Conservation (phyloP, 2,329 filamentous ascomycete genomes). For the Exophiala oligosperma region DNA sequence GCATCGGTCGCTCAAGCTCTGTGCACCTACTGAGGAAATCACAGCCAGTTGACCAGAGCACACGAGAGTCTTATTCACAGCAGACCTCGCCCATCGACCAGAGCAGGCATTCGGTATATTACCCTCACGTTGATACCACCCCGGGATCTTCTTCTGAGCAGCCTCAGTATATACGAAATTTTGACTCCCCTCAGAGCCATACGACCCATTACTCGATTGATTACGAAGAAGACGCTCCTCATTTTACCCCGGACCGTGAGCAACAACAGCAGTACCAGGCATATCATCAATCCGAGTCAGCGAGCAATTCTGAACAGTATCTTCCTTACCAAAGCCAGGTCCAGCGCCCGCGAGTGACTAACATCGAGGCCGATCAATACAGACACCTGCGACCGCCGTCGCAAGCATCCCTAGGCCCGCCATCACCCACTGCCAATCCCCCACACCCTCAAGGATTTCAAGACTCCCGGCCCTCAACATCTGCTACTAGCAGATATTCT, state of each 20-base stretch:
- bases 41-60: conserved; percentile 9
- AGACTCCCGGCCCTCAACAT: conserved; percentile 26
- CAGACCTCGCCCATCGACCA: conserved; percentile 21
- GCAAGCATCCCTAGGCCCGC: conserved; percentile 38
- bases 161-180: conserved; percentile 19
- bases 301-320: conserved; percentile 43
- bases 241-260: conserved; percentile 22
- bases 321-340: conserved; percentile 26
- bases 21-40: conserved; percentile 28
- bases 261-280: conserved; percentile 16
- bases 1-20: conserved; percentile 25
- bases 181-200: conserved; percentile 22
- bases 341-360: conserved; percentile 11
- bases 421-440: conserved; percentile 32
- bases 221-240: conserved; percentile 29
- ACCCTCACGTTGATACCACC: conserved; percentile 6
- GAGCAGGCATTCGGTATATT: conserved; percentile 18
- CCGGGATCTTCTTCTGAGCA: conserved; percentile 11
- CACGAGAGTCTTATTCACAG: conserved; percentile 21
- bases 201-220: conserved; percentile 21
- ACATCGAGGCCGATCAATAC: conserved; percentile 26
- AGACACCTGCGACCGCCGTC: conserved; percentile 35
- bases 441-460: conserved; percentile 19
- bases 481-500: conserved; percentile 26
- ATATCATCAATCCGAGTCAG: conserved; percentile 23